These are phyloP conservation scores for Holtermanniella nyarrowii DNA, from an alignment of 768 basidiomycete species.

Conservation along the genomic window DNA sequence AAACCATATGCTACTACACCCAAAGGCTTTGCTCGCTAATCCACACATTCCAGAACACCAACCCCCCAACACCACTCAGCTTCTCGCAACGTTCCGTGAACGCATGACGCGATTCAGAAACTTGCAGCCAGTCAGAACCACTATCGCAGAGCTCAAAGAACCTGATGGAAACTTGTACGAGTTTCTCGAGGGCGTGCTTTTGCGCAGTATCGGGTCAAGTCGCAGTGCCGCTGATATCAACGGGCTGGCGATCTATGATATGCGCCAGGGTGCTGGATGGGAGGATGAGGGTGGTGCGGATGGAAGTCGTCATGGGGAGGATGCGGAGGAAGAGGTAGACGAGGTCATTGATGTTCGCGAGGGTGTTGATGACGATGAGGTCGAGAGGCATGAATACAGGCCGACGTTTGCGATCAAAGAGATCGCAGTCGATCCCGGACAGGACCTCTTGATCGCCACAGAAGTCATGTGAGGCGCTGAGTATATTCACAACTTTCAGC, in stretches of 20 bases:
- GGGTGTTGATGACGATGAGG: slow-evolving; percentile 11
- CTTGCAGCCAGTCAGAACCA: slow-evolving; percentile 13
- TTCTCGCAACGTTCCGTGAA: slow-evolving; percentile 25
- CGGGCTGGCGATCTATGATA: slow-evolving; percentile 32
- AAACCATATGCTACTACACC: slow-evolving; percentile 22
- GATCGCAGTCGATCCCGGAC: slow-evolving; percentile 38
- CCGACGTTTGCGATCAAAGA: slow-evolving; percentile 32
- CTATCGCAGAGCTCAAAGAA: slow-evolving; percentile 17
- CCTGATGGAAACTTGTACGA: slow-evolving; percentile 37
- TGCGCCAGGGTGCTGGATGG: slow-evolving; percentile 25
- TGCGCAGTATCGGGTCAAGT: slow-evolving; percentile 10
- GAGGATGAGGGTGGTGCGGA: slow-evolving; percentile 15
- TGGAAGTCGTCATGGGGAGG: slow-evolving; percentile 1
- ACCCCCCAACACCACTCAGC: slow-evolving; percentile 17
- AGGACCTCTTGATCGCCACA: slow-evolving; percentile 32
- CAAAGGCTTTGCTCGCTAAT: slow-evolving; percentile 8
- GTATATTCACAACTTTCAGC: background rate
- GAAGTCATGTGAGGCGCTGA: slow-evolving; percentile 23
- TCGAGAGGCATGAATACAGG: slow-evolving; percentile 5
- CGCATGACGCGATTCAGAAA: slow-evolving; percentile 28
- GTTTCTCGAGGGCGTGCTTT: slow-evolving; percentile 34
- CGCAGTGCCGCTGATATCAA: slow-evolving; percentile 1
- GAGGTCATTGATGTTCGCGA: slow-evolving; percentile 10
- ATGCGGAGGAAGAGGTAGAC: slow-evolving; percentile 11
- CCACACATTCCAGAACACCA: slow-evolving; percentile 8